Conservation (phyloP, 2,329 filamentous ascomycete genomes). For the Penicillium sp. region DNA sequence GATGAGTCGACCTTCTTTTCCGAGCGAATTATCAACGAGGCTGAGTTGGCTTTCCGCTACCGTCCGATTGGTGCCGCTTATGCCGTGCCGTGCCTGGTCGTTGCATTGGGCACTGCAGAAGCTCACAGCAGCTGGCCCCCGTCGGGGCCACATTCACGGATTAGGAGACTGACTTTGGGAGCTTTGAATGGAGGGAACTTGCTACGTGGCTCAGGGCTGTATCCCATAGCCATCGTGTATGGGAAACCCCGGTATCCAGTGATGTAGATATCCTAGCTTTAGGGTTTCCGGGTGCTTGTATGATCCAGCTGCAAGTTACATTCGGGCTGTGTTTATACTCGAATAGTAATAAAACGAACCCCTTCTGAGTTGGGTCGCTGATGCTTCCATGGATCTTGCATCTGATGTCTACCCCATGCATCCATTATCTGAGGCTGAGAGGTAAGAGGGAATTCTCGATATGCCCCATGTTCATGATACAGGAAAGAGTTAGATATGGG, state of each 20-base stretch:
- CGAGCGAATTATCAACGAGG: neutral
- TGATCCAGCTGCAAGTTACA: neutral
- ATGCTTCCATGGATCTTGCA: neutral
- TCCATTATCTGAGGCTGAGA: too few relatives aligned
- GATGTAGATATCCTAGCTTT: neutral
- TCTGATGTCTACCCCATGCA: neutral
- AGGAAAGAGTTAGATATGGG: neutral
- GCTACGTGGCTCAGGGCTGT: neutral
- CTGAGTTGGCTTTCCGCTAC: neutral
- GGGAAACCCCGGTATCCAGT: neutral
- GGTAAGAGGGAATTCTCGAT: neutral
- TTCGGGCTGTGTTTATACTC: neutral
- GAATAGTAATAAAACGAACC: neutral
- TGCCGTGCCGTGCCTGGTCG: neutral
- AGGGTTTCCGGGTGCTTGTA: neutral
- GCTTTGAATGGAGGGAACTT: neutral
- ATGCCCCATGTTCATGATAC: neutral
- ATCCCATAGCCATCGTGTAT: neutral
- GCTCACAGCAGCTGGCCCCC: neutral
- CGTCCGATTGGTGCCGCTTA: neutral
- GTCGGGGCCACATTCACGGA: neutral
- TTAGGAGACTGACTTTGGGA: neutral
- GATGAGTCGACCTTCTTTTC: neutral
- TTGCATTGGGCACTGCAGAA: neutral
- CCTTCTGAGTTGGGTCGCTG: neutral